These are phyloP conservation scores for Stephania japonica DNA, from an alignment of 164 flowering plant species.

Conservation along the genomic window DNA sequence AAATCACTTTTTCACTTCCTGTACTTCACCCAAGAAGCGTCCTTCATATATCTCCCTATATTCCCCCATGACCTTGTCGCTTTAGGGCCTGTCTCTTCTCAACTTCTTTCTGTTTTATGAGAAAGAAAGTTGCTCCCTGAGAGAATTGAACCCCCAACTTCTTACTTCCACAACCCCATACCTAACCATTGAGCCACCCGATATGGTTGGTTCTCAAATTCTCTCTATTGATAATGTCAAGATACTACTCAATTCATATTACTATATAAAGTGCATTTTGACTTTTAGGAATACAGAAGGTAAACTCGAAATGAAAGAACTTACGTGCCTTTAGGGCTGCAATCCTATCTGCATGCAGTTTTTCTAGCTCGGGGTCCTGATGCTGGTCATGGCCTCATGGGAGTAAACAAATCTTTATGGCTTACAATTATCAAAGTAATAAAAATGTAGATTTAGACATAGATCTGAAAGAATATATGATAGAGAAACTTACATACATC, in stretches of 20 bases:
- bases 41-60: slow-evolving; percentile 85
- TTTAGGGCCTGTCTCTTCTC: slow-evolving; percentile 76
- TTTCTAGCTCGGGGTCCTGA: slow-evolving; percentile 97
- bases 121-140: too few species aligned
- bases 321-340: slow-evolving; percentile 77
- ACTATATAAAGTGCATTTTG: background rate
- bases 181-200: too few species aligned
- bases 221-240: slow-evolving; percentile 9
- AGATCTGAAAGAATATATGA: background rate
- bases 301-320: background rate
- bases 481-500: slow-evolving; percentile 68
- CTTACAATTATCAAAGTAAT: background rate
- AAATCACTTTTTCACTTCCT: slow-evolving; percentile 68
- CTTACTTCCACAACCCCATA: too few species aligned
- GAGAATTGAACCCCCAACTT: too few species aligned
- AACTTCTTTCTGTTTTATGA: slow-evolving; percentile 81
- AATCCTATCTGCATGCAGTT: slow-evolving; percentile 88
- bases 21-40: slow-evolving; percentile 92
- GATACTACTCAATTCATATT: background rate
- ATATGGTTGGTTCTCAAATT: too few species aligned
- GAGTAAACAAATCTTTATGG: background rate
- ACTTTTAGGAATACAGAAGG: background rate
- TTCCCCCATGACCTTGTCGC: slow-evolving; percentile 88
- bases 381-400: slow-evolving; percentile 7
- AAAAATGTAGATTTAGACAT: background rate